Evolutionary conservation across 768 basidiomycete genomes (phyloP).

Genomic region (Nevesoporus exiguus): DNA sequence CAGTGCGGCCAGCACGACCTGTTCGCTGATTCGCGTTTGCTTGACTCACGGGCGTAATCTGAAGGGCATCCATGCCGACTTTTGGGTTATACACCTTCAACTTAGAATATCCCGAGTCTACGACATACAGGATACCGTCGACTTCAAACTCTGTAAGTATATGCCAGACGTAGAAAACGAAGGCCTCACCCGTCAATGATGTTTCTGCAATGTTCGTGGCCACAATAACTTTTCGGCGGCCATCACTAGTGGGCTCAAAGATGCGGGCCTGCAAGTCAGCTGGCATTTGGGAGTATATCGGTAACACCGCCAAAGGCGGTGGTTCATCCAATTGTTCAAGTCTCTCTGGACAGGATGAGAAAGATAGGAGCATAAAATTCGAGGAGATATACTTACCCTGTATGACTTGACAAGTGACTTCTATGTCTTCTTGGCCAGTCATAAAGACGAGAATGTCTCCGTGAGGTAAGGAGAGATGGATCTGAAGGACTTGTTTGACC

Average conservation of each 20-base stretch:
- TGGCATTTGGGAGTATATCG: constrained; percentile 99
- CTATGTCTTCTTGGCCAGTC: constrained; percentile 99
- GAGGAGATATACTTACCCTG: constrained; percentile 52
- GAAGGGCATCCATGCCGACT: constrained; percentile 98
- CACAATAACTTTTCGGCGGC: constrained; percentile 93
- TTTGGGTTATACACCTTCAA: constrained; percentile 99
- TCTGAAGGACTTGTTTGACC: constrained; percentile 96
- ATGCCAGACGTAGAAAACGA: neutral
- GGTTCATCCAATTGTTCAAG: constrained; percentile 90
- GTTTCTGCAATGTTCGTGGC: constrained; percentile 99
- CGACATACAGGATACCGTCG: constrained; percentile 95
- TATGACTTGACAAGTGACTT: constrained; percentile 92
- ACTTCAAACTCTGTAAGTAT: constrained; percentile 44
- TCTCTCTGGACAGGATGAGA: constrained; percentile 59
- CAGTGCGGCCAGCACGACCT: constrained; percentile 95
- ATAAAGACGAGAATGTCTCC: constrained; percentile 98
- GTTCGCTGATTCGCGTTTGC: constrained; percentile 97
- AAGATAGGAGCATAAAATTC: neutral
- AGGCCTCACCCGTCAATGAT: constrained; percentile 73
- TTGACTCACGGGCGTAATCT: constrained; percentile 98
- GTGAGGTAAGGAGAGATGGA: constrained; percentile 87
- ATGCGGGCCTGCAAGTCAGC: constrained; percentile 98
- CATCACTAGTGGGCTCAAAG: constrained; percentile 91
- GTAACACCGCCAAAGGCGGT: constrained; percentile 81
- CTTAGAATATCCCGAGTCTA: constrained; percentile 96